Evolutionary conservation across 805 yeast species (phyloP).

Genomic region (Brettanomyces anomalus): DNA sequence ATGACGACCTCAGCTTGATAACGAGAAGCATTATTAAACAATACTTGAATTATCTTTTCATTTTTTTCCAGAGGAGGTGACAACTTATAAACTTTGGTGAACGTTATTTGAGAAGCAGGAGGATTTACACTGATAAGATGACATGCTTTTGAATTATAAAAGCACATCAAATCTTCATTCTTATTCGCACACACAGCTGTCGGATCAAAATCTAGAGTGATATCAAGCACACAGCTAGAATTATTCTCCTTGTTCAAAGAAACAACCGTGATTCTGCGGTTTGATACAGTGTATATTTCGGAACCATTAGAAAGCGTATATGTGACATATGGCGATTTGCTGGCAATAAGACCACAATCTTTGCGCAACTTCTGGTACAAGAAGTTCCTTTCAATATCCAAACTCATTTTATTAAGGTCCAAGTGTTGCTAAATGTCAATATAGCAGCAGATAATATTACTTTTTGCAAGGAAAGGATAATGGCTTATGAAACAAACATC

Average conservation of each 20-base stretch:
- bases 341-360: conserved; percentile 9
- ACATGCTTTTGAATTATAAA: conserved; percentile 13
- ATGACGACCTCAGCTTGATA: conserved; percentile 35
- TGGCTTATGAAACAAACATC: no score
- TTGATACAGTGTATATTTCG: conserved; percentile 18
- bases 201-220: conserved; percentile 18
- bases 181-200: conserved; percentile 14
- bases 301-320: conserved; percentile 18
- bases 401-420: no score
- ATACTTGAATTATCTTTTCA: conserved; percentile 27
- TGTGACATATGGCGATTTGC: conserved; percentile 12
- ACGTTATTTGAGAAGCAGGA: conserved; percentile 12
- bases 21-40: conserved; percentile 38
- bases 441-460: no score
- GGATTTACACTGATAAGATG: conserved; percentile 13
- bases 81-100: conserved; percentile 7
- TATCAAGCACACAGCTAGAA: conserved; percentile 6
- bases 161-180: conserved; percentile 20
- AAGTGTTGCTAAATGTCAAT: no score
- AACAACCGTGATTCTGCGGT: conserved; percentile 13
- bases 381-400: not conserved
- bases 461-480: no score
- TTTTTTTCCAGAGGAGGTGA: conserved; percentile 7
- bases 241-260: conserved; percentile 4
- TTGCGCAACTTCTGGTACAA: conserved; percentile 5